A percentile compares a stretch with the other conserved stretches of the same genome.
Conservation (phyloP, 495 filamentous ascomycete species). For the Chaetomium tenue region DNA sequence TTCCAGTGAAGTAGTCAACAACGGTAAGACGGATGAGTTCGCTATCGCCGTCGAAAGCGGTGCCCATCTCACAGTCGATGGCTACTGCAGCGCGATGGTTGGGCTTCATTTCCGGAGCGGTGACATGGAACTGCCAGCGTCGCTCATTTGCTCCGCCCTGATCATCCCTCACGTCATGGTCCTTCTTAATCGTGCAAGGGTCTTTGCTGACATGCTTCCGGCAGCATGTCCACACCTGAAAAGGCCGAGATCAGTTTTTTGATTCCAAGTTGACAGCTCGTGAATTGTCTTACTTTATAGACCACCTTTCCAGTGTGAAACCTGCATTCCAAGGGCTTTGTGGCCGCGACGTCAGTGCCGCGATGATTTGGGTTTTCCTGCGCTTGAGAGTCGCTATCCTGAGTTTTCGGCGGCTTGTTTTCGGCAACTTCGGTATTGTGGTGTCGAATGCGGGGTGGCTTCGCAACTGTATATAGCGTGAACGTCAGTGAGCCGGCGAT, state of each 20-base stretch:
- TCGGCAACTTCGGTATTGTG: neutral
- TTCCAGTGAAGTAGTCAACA: constrained; percentile 47
- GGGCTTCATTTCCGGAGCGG: neutral
- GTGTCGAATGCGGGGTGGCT: neutral
- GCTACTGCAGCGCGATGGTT: constrained; percentile 35
- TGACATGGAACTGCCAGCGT: constrained; percentile 21
- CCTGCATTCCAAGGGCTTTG: neutral
- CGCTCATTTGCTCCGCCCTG: neutral
- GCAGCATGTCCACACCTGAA: constrained; percentile 20
- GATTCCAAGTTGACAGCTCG: neutral
- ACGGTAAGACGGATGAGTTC: constrained; percentile 47
- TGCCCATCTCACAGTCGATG: constrained; percentile 55
- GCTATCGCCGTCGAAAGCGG: constrained; percentile 24
- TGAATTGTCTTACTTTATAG: neutral
- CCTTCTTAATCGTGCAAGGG: neutral
- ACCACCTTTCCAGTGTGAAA: constrained; percentile 3
- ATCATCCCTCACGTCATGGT: neutral
- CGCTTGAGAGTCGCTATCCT: neutral
- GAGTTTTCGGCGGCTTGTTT: neutral
- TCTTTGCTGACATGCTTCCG: neutral
- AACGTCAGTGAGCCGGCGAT: neutral
- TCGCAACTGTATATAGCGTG: neutral
- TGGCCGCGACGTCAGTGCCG: neutral
- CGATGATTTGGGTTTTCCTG: neutral
- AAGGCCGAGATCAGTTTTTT: neutral